These are phyloP conservation scores for Suhomyces yuchorum DNA, from an alignment of 1,139 yeast species.

Conservation along the genomic window DNA sequence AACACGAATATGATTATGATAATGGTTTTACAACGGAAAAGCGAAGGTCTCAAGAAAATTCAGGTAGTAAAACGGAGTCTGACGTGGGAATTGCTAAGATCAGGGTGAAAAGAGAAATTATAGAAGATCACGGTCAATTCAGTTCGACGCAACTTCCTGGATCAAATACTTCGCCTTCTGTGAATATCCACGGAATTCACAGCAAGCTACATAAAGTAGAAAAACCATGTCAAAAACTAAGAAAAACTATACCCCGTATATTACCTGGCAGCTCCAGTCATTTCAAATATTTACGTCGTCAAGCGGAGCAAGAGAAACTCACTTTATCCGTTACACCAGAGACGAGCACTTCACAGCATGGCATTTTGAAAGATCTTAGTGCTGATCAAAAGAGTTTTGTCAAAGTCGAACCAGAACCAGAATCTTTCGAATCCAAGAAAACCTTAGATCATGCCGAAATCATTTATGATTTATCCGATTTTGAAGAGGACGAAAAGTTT, in stretches of 20 bases:
- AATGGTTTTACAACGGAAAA: too few relatives aligned
- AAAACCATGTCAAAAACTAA: background rate
- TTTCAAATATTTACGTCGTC: constrained; percentile 7
- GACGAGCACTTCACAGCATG: too few relatives aligned
- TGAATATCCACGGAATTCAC: background rate
- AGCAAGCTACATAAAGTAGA: background rate
- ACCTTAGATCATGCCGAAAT: constrained; percentile 16
- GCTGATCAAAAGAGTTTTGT: background rate
- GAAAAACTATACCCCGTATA: constrained; percentile 9
- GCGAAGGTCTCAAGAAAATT: too few relatives aligned
- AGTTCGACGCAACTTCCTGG: too few relatives aligned
- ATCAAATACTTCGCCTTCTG: background rate
- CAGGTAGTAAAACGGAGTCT: too few relatives aligned
- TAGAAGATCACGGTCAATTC: too few relatives aligned
- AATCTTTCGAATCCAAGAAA: constrained; percentile 7
- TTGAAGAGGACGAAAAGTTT: constrained; percentile 29
- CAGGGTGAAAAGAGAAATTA: too few relatives aligned
- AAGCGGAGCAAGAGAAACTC: background rate
- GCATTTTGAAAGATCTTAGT: background rate
- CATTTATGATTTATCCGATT: constrained; percentile 30
- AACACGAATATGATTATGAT: too few relatives aligned
- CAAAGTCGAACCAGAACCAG: constrained; percentile 7
- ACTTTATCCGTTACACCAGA: too few relatives aligned
- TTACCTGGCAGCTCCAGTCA: constrained; percentile 16
- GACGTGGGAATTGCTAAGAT: too few relatives aligned